Evolutionary conservation across 805 yeast genomes (phyloP).

Genomic region (Zygosaccharomyces lentus): DNA sequence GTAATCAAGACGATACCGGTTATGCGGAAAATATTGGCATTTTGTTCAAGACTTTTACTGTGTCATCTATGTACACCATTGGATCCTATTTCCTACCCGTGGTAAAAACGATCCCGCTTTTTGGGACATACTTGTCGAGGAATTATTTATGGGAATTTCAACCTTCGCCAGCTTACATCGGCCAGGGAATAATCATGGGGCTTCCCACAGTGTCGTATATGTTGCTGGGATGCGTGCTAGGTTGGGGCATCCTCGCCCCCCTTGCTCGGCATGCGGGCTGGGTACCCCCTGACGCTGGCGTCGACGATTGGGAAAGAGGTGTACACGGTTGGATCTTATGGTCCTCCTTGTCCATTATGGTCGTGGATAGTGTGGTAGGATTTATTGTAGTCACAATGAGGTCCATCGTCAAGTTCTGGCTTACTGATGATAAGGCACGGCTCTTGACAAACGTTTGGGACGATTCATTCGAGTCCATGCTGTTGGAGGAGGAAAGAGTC

Average conservation of each 20-base stretch:
- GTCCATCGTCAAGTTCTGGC: constrained; percentile 35
- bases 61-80: constrained; percentile 72
- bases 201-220: constrained; percentile 83
- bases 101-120: constrained; percentile 64
- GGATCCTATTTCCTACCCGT: constrained; percentile 69
- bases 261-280: constrained; percentile 63
- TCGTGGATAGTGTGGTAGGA: constrained; percentile 82
- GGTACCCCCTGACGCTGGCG: constrained; percentile 83
- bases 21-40: constrained; percentile 59
- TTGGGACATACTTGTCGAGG: constrained; percentile 60
- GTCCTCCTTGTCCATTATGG: constrained; percentile 91
- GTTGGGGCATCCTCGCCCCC: constrained; percentile 93
- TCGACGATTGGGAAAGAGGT: constrained; percentile 80
- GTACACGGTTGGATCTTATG: constrained; percentile 97
- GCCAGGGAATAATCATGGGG: constrained; percentile 98
- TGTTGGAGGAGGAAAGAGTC: constrained; percentile 32
- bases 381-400: constrained; percentile 57
- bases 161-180: constrained; percentile 95
- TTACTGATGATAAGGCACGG: constrained; percentile 24
- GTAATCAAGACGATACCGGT: constrained; percentile 8
- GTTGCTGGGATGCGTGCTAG: constrained; percentile 83
- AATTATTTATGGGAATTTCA: constrained; percentile 81
- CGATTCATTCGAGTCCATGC: constrained; percentile 33
- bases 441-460: constrained; percentile 25
- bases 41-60: constrained; percentile 53